A percentile compares a stretch with the other conserved stretches of the same genome.
Evolutionary conservation across 129 eudicot species (phyloP).

Genomic region (Erigeron canadensis): DNA sequence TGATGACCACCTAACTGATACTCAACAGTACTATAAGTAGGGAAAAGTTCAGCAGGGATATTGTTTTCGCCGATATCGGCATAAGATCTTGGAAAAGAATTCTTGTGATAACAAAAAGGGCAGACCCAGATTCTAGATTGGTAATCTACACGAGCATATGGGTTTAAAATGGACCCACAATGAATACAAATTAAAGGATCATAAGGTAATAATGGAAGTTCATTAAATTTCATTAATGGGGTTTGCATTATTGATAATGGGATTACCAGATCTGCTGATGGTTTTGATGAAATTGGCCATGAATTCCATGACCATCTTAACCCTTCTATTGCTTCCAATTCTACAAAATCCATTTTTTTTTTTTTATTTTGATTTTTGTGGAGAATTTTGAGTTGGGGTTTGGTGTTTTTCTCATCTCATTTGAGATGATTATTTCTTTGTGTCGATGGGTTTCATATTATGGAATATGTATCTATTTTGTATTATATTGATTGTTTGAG

Average conservation of each 20-base stretch:
- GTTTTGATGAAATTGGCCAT: constrained; percentile 69
- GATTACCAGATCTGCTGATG: constrained; percentile 59
- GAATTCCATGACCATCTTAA: constrained; percentile 97
- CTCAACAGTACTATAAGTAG: constrained; percentile 87
- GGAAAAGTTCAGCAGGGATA: constrained; percentile 94
- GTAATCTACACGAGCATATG: constrained; percentile 95
- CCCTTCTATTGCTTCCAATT: constrained; percentile 90
- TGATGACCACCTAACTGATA: constrained; percentile 60
- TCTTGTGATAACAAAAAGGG: constrained; percentile 75
- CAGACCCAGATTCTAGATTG: constrained; percentile 75
- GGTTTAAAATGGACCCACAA: constrained; percentile 81
- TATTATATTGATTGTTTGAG: no score
- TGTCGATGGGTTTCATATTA: no score
- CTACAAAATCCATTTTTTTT: constrained; percentile 69
- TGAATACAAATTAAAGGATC: constrained; percentile 69
- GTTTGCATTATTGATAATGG: constrained; percentile 89
- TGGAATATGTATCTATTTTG: no score
- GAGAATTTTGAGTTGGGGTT: not conserved
- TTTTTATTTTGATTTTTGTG: not conserved
- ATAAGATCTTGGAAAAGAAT: constrained; percentile 72
- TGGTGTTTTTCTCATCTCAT: not conserved
- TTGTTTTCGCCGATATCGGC: constrained; percentile 69
- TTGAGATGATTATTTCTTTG: no score
- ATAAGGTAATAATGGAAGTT: constrained; percentile 71
- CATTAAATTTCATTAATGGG: constrained; percentile 70